Conservation (phyloP, 768 basidiomycete genomes). For the Dioszegia aurantiaca region DNA sequence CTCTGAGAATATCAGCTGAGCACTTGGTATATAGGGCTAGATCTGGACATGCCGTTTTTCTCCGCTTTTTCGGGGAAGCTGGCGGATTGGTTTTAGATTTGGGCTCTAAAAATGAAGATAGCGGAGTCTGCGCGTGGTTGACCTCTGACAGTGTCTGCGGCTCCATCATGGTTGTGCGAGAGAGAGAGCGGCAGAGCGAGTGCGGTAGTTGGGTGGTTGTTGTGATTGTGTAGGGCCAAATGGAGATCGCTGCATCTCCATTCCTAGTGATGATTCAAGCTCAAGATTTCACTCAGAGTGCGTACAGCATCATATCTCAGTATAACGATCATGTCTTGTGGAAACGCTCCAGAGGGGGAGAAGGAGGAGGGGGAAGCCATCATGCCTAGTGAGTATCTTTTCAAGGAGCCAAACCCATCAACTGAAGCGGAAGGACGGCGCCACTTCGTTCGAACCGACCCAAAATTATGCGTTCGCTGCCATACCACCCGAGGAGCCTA, state of each 20-base stretch:
- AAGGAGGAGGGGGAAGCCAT: slow-evolving; percentile 29
- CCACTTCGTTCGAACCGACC: slow-evolving; percentile 24
- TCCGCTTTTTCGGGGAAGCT: slow-evolving; percentile 19
- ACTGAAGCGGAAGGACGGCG: slow-evolving; percentile 23
- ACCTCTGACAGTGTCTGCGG: background rate
- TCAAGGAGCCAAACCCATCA: background rate
- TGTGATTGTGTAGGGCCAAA: background rate
- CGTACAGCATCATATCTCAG: background rate
- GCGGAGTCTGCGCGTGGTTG: background rate
- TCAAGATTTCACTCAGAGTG: background rate
- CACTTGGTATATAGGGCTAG: background rate
- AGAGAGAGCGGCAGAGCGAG: too few species aligned
- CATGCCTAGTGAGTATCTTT: slow-evolving; percentile 42
- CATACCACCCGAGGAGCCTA: slow-evolving; percentile 33
- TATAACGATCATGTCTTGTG: slow-evolving; percentile 11
- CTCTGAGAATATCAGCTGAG: slow-evolving; percentile 15
- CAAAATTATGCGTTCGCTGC: slow-evolving; percentile 38
- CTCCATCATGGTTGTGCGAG: background rate
- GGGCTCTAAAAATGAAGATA: background rate
- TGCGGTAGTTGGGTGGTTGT: slow-evolving; percentile 1
- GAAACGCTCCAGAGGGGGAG: slow-evolving; percentile 1
- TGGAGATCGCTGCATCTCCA: background rate
- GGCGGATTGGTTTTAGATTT: background rate
- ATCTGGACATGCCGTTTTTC: slow-evolving; percentile 29
- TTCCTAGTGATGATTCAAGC: background rate